These are phyloP conservation scores for Teunomyces panamensis DNA, from an alignment of 805 yeast species.

Conservation along the genomic window DNA sequence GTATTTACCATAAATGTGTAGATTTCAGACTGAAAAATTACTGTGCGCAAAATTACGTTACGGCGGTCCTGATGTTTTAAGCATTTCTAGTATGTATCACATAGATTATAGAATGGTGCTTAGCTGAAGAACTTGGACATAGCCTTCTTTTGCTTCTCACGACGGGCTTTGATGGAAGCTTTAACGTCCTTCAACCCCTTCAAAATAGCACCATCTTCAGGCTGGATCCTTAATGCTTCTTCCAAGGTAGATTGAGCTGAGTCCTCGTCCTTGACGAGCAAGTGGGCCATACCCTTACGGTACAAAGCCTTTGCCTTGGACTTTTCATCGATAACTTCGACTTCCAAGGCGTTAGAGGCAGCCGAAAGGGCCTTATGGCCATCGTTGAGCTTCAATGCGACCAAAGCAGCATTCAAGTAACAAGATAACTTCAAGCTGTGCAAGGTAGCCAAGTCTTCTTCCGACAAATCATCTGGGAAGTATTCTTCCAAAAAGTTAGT, in stretches of 20 bases:
- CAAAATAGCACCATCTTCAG: conserved; percentile 68
- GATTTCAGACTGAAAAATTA: background rate
- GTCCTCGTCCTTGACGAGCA: conserved; percentile 62
- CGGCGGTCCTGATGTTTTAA: too few relatives aligned
- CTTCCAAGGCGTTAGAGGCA: conserved; percentile 64
- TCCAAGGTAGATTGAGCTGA: conserved; percentile 65
- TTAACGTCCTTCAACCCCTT: conserved; percentile 64
- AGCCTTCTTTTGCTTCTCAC: conserved; percentile 70
- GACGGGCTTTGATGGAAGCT: conserved; percentile 47
- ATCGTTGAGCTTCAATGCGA: conserved; percentile 61
- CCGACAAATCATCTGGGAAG: conserved; percentile 65
- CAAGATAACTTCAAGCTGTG: conserved; percentile 59
- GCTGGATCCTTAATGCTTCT: conserved; percentile 61
- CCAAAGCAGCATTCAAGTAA: conserved; percentile 70
- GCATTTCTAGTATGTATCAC: background rate
- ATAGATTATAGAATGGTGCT: background rate
- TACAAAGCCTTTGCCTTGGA: conserved; percentile 81
- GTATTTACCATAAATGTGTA: background rate
- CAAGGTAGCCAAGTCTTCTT: conserved; percentile 49
- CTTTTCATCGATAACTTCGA: conserved; percentile 56
- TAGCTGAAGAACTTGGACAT: conserved; percentile 61
- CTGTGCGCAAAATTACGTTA: background rate
- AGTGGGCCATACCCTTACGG: conserved; percentile 78
- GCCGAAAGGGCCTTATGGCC: conserved; percentile 54
- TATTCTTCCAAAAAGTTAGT: conserved; percentile 65